Percentiles rank a stretch among this genome's conserved stretches.
Evolutionary conservation across 1,284 basidiomycete species (phyloP).

Genomic region (Trichosporon coremiiforme): DNA sequence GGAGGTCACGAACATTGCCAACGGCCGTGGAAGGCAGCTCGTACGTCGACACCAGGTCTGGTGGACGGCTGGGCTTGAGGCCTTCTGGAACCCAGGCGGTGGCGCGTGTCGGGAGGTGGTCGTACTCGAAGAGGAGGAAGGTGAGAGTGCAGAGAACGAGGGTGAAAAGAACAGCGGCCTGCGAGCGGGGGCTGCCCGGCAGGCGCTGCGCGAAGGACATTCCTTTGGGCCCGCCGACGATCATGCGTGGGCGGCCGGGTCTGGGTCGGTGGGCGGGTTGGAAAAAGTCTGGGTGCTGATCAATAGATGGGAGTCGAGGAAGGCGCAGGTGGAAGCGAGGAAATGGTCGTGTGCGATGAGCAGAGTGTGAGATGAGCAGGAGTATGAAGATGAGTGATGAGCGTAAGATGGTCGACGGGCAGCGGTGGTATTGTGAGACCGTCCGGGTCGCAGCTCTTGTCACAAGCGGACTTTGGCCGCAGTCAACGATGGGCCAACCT

Average conservation of each 20-base stretch:
- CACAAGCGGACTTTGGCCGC: neutral
- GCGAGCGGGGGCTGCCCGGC: slow-evolving; percentile 12
- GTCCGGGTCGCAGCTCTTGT: too few species aligned
- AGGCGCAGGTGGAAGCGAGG: neutral
- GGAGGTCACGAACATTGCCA: neutral
- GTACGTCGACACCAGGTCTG: neutral
- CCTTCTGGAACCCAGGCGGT: neutral
- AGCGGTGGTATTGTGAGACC: neutral
- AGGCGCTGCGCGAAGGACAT: slow-evolving; percentile 5
- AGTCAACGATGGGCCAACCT: neutral
- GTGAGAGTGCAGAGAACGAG: slow-evolving; percentile 3
- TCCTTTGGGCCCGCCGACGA: neutral
- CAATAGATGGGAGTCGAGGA: neutral
- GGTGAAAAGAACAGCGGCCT: neutral
- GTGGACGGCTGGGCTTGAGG: neutral
- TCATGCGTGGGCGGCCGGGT: neutral
- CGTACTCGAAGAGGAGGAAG: slow-evolving; percentile 19
- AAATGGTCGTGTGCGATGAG: neutral
- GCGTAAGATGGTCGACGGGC: neutral
- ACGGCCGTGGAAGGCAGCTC: neutral
- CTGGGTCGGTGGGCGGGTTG: neutral
- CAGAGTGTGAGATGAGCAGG: neutral
- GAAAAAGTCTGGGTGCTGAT: neutral
- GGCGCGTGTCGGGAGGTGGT: slow-evolving; percentile 18
- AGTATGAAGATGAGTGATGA: neutral